Percentiles rank a stretch among this genome's conserved stretches.
These are phyloP conservation scores for Neonectria sp. DNA, from an alignment of 2,329 filamentous ascomycete species.

Conservation along the genomic window DNA sequence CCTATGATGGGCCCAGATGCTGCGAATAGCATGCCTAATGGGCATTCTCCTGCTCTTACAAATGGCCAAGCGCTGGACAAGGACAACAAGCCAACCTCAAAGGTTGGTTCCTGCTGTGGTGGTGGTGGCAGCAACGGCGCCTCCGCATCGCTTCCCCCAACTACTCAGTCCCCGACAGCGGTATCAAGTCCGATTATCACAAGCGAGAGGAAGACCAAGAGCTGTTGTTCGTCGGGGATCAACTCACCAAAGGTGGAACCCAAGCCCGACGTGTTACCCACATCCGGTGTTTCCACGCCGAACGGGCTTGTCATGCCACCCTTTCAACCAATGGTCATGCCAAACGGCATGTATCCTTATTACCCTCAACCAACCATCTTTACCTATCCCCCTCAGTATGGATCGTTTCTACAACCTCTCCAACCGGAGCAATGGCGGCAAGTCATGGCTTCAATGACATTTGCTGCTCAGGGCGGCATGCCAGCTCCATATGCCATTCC, in stretches of 20 bases:
- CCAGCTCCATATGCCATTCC: slow-evolving; percentile 48
- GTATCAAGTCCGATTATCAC: slow-evolving; percentile 36
- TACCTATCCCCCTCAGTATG: slow-evolving; percentile 68
- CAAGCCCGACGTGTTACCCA: slow-evolving; percentile 38
- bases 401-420: slow-evolving; percentile 69
- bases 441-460: slow-evolving; percentile 58
- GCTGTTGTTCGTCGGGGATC: slow-evolving; percentile 50
- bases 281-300: slow-evolving; percentile 39
- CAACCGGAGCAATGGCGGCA: slow-evolving; percentile 69
- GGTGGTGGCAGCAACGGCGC: slow-evolving; percentile 31
- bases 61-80: slow-evolving; percentile 40
- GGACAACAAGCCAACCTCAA: slow-evolving; percentile 32
- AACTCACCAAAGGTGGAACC: slow-evolving; percentile 41
- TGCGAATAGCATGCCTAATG: slow-evolving; percentile 40
- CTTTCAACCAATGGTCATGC: slow-evolving; percentile 55
- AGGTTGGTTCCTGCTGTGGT: slow-evolving; percentile 56
- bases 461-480: slow-evolving; percentile 53
- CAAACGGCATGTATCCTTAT: slow-evolving; percentile 58
- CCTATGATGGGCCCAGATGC: slow-evolving; percentile 38
- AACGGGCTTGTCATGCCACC: slow-evolving; percentile 54
- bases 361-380: slow-evolving; percentile 63
- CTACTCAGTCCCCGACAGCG: slow-evolving; percentile 27
- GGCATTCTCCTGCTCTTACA: slow-evolving; percentile 35
- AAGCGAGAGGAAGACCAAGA: slow-evolving; percentile 41
- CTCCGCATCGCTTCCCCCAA: slow-evolving; percentile 14